A percentile compares a stretch with the other conserved stretches of the same genome.
These are phyloP conservation scores for Turritis glabra DNA, from an alignment of 345 rosid species.

Conservation along the genomic window DNA sequence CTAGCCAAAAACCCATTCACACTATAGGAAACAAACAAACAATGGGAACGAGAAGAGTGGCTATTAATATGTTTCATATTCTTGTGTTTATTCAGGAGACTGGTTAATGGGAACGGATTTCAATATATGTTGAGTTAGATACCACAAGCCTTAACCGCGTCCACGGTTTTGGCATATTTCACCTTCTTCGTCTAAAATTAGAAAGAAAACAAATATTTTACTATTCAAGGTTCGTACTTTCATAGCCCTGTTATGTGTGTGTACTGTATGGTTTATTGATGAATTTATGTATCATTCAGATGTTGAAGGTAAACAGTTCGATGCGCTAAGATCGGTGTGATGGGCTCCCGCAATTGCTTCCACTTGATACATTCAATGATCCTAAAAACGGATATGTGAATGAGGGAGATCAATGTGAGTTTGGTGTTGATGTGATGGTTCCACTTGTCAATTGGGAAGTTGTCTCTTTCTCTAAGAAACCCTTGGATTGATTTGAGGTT, in stretches of 20 bases:
- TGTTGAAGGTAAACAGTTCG: neutral
- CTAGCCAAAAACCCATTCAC: too few species aligned
- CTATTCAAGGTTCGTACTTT: neutral
- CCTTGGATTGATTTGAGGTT: too few species aligned
- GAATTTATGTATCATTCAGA: neutral
- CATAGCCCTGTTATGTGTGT: neutral
- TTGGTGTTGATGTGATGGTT: conserved; percentile 22
- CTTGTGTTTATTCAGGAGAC: too few species aligned
- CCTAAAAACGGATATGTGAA: neutral
- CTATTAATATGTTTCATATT: too few species aligned
- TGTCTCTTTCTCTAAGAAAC: neutral
- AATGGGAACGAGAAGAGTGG: too few species aligned
- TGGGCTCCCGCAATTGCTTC: neutral
- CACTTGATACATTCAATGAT: conserved; percentile 1
- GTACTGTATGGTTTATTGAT: neutral
- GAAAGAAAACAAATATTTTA: neutral
- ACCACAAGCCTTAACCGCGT: neutral
- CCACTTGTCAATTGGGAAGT: neutral
- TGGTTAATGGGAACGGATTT: neutral
- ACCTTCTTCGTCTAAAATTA: neutral
- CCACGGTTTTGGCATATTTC: neutral
- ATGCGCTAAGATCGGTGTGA: neutral
- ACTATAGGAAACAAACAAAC: too few species aligned
- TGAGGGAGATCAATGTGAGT: conserved; percentile 13
- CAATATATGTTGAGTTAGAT: conserved; percentile 16